These are phyloP conservation scores for Quercus aquifolioides DNA, from an alignment of 306 rosid genomes.

Conservation along the genomic window DNA sequence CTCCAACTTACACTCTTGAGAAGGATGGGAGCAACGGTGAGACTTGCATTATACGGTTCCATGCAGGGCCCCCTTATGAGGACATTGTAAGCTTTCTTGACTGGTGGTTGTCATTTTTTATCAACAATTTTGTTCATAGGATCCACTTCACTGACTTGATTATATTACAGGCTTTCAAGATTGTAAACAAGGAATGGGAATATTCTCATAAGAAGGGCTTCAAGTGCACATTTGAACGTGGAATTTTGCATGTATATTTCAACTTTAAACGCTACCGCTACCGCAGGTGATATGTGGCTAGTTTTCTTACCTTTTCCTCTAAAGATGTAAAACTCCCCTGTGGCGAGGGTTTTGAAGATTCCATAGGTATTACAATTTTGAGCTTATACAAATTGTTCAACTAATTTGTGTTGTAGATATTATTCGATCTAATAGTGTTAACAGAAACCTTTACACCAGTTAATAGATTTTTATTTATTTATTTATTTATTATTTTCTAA, in stretches of 20 bases:
- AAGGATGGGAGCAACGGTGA: conserved; percentile 90
- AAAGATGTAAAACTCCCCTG: not conserved
- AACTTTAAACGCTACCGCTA: conserved; percentile 87
- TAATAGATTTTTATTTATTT: no score
- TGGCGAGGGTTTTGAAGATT: not conserved
- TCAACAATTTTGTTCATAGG: conserved; percentile 6
- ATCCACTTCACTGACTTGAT: not conserved
- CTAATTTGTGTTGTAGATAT: no score
- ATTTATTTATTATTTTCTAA: no score
- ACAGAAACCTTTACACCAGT: no score
- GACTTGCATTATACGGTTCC: conserved; percentile 91
- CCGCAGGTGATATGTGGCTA: conserved; percentile 51
- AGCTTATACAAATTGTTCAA: no score
- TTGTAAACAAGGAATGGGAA: conserved; percentile 95
- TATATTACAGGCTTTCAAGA: conserved; percentile 68
- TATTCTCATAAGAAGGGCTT: conserved; percentile 93
- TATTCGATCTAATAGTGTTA: no score
- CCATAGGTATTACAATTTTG: no score
- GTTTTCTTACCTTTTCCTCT: not conserved
- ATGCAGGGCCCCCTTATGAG: conserved; percentile 94
- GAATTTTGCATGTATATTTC: conserved; percentile 84
- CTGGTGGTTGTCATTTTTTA: not conserved
- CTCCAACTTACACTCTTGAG: conserved; percentile 81
- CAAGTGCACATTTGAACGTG: conserved; percentile 87
- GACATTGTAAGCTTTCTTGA: conserved; percentile 62